phyloP scores from a whole-genome alignment of 306 rosid species.

The Lathyrus sativus region DNA sequence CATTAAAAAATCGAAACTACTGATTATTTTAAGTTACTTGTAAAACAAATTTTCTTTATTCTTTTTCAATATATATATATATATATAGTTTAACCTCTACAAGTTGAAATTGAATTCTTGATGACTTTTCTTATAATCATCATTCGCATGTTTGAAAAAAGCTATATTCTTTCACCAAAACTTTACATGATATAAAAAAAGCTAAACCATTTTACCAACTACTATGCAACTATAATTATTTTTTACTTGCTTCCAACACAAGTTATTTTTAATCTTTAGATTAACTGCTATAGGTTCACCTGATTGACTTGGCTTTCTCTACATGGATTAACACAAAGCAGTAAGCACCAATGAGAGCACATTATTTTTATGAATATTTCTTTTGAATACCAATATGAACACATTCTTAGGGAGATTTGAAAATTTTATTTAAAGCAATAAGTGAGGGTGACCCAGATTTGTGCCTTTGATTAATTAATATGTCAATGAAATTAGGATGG shows the following conservation, averaged over 20 bases:
- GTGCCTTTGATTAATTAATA: too few species aligned
- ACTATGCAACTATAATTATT: background rate
- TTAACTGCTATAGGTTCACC: conserved; percentile 17
- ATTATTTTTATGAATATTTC: too few species aligned
- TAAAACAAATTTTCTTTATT: too few species aligned
- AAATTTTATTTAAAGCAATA: too few species aligned
- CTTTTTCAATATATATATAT: too few species aligned
- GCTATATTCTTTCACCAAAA: conserved; percentile 1
- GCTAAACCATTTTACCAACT: background rate
- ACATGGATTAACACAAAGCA: background rate
- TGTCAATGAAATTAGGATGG: too few species aligned
- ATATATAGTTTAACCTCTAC: background rate
- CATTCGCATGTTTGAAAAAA: conserved; percentile 33
- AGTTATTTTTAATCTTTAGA: background rate
- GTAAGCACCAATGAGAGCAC: background rate
- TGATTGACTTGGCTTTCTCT: conserved; percentile 31
- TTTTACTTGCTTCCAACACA: conserved; percentile 18
- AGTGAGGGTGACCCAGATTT: too few species aligned
- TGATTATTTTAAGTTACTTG: too few species aligned
- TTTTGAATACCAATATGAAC: background rate
- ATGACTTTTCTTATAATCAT: too few species aligned
- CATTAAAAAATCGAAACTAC: too few species aligned
- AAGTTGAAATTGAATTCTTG: background rate
- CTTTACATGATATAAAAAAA: background rate
- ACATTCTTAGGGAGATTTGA: background rate